phyloP scores from a whole-genome alignment of 2,329 filamentous ascomycete genomes.

The Piedraia hortae region DNA sequence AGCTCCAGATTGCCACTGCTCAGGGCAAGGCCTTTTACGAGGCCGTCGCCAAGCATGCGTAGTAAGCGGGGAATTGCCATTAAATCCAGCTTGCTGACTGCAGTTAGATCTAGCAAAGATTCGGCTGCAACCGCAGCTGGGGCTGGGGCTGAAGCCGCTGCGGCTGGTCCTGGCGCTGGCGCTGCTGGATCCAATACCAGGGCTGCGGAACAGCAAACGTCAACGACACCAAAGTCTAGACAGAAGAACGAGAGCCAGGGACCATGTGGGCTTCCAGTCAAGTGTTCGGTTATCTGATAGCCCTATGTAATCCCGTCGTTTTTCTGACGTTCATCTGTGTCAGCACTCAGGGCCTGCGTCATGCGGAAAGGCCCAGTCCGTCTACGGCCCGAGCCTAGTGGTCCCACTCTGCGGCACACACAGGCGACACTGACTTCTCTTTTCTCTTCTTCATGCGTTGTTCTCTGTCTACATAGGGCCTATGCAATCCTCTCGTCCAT shows the following conservation, averaged over 20 bases:
- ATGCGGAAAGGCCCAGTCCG: too few species aligned
- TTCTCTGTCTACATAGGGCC: too few species aligned
- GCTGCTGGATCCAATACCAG: slow-evolving; percentile 1
- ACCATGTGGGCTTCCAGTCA: slow-evolving; percentile 49
- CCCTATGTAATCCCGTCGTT: not conserved
- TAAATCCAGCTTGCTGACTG: slow-evolving; percentile 50
- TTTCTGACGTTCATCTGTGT: too few species aligned
- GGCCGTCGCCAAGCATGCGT: slow-evolving; percentile 44
- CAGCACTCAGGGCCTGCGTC: too few species aligned
- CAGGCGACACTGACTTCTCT: too few species aligned
- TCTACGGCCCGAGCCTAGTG: too few species aligned
- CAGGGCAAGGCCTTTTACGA: slow-evolving; percentile 76
- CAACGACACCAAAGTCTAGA: slow-evolving; percentile 10
- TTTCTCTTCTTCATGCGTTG: too few species aligned
- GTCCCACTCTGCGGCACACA: too few species aligned
- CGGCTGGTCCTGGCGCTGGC: slow-evolving; percentile 2
- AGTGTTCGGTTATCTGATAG: slow-evolving; percentile 30
- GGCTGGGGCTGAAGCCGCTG: slow-evolving; percentile 2
- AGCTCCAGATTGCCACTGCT: slow-evolving; percentile 50
- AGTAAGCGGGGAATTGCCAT: too few species aligned
- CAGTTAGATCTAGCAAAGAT: slow-evolving; percentile 8
- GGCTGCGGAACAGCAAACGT: slow-evolving; percentile 6
- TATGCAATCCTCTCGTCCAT: too few species aligned
- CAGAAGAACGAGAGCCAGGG: slow-evolving; percentile 30
- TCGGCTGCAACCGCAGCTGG: slow-evolving; percentile 4